Base-by-base conservation (phyloP, 495 filamentous ascomycete genomes). In the Chlorociboria aeruginascens region DNA sequence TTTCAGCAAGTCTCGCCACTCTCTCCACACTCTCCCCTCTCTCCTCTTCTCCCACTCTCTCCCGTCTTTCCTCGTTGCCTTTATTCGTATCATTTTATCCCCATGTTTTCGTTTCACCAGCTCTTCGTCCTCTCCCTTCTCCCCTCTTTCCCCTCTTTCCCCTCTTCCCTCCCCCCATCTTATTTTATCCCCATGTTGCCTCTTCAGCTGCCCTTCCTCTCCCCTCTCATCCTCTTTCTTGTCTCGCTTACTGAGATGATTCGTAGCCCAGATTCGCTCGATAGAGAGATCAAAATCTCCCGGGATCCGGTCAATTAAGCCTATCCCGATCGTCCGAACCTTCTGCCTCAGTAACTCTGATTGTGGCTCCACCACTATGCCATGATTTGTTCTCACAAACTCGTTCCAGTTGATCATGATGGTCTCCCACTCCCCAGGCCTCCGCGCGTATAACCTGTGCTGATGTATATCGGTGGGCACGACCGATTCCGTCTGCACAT, bases 391-490 rank as follows among this genome's bases (percentile, higher is more conserved):
- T 43, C 93, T 77, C 45, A 97, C 90, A 63, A 98, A 97, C 39
- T 93, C 84, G 61, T 80, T 80, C 70, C 88, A 90, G 36, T 84
- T 84, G 44, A 98, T 81, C 40, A 94, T 58, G 20, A 96, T 76
- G 8, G 89, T 94, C 70, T 98, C 89, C 92, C 92, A 98, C 56
- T 87, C 74, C 3, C 89, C 86, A 0, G 82, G 78, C 32, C 78
- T 78, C 61, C 79, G 82, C 13, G 83, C 77, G 64, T 93, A 94
- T 11, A 98, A 61, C 50, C 93, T 72, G 64, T 98, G 93, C 65
- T 98, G 92, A 64, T 96, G 93, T 49, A 98, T 71, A 65, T 98
- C 92, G 3, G 89, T 90, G 32, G 87, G 81, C 40, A 94, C 83
- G 45, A 97, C 77, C 1, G 83, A 83, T 51, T 98, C 92, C 8